Evolutionary conservation across 345 rosid species (phyloP).

Genomic region (Dipteronia dyeriana): DNA sequence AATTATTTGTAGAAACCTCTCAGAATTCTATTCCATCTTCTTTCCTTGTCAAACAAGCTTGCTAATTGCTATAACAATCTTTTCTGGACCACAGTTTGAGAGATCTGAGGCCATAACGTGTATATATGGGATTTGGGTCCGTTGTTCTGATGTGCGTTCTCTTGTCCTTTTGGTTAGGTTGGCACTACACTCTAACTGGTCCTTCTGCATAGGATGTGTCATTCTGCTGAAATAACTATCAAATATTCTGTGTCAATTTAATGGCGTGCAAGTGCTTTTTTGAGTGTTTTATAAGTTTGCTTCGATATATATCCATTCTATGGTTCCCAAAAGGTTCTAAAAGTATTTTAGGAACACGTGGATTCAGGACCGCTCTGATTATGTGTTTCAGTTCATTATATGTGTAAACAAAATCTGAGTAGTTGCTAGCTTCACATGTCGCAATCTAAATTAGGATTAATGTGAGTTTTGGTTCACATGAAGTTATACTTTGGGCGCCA

Average conservation of each 20-base stretch:
- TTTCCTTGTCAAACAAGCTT: conserved; percentile 4
- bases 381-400: conserved; percentile 2
- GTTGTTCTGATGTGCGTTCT: conserved; percentile 5
- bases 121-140: background rate
- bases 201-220: background rate
- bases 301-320: background rate
- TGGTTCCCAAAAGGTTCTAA: background rate
- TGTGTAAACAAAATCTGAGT: conserved; percentile 4
- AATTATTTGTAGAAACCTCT: background rate
- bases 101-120: background rate
- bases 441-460: background rate
- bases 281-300: background rate
- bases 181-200: background rate
- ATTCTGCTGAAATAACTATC: background rate
- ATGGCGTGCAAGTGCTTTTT: background rate
- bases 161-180: background rate
- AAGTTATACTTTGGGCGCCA: background rate
- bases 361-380: conserved; percentile 11
- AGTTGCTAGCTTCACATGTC: conserved; percentile 15
- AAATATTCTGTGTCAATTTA: background rate
- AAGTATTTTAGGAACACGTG: background rate
- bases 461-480: conserved; percentile 12
- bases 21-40: background rate
- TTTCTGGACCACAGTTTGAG: background rate
- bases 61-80: background rate